Percentiles rank a stretch among this genome's conserved stretches.
phyloP scores from a whole-genome alignment of 108 stramenopile genomes.

The Nitzschia sp. region DNA sequence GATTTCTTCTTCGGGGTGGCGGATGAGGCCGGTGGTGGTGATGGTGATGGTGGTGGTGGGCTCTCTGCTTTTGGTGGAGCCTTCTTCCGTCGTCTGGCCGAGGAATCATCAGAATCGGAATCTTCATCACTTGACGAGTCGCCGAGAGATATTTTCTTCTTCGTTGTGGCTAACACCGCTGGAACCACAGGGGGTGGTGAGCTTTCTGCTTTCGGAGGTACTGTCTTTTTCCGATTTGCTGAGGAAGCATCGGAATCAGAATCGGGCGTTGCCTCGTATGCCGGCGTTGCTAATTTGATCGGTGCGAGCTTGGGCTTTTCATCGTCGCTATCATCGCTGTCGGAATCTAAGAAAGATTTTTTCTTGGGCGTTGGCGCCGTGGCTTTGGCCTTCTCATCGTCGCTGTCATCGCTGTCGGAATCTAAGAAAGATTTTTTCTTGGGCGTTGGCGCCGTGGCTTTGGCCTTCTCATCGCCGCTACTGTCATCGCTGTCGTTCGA shows the following conservation, averaged over 20 bases:
- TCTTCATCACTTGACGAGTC: conserved; percentile 2
- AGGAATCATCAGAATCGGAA: conserved; percentile 1
- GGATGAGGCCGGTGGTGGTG: neutral
- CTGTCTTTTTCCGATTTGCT: neutral
- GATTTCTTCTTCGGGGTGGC: neutral
- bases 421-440: conserved; percentile 3
- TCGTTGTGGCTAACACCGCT: too few species aligned
- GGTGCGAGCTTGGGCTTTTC: neutral
- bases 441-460: neutral
- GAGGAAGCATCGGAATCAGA: neutral
- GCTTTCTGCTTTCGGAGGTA: neutral
- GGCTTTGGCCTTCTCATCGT: neutral
- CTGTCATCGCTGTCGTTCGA: conserved; percentile 8
- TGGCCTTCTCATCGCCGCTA: conserved; percentile 1
- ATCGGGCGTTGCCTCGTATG: neutral
- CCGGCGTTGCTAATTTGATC: conserved; percentile 3
- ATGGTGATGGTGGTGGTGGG: neutral
- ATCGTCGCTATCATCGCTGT: conserved; percentile 13
- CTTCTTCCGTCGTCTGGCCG: neutral
- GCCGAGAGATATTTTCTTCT: neutral
- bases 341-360: conserved; percentile 7
- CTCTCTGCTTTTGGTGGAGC: neutral
- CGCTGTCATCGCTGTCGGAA: neutral
- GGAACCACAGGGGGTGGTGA: neutral
- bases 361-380: neutral